Evolutionary conservation across 257 asterid species (phyloP), one percentile per base, ranked within the genome.

Genomic region (Solanum chmielewskii): DNA sequence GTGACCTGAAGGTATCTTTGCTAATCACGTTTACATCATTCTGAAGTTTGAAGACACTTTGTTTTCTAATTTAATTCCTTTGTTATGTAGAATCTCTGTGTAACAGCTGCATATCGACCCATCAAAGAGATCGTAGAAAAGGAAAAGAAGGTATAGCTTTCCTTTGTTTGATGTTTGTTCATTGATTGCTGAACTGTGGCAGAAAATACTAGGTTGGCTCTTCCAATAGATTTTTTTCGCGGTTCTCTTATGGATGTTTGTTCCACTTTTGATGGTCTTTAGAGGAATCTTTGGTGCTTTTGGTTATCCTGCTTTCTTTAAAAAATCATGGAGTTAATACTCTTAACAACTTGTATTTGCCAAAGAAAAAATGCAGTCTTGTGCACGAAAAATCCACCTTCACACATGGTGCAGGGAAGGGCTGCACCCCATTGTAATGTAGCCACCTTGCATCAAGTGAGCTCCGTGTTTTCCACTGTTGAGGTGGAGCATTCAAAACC

Each of bases 31-130:
- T 37, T 16, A 33, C 60, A 56, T 83, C 75, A 42, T 85, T 44
- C 35, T 45, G 31, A 52, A 75, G 47, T 70, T 78, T 20, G 47
- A 10, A 84, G 85, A 56, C 62, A n/a, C 86, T 80, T 59, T 20
- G 25, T 59, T 59, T 12, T 59, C 27, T 27, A 64, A 25, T 62
- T 80, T 64, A 52, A 11, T 6, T 77, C 82, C 8, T 31, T 11
- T 86, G 81, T 75, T 47, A 87, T 88, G 85, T 92, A 97, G 99
- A 95, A 97, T 93, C 90, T 97, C 84, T 96, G 99, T 45, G 97
- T 94, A 83, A 88, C 98, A 15, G 99, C 99, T 86, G 99, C 98
- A 23, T 97, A 97, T 89, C 90, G 97, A 76, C 98, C 99, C 20
- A 95, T 97, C 44, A 92, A 98, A 90, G 98, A 95, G 90, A 90